phyloP scores from a whole-genome alignment of 208 protist genomes.

The Phytomonas francai region DNA sequence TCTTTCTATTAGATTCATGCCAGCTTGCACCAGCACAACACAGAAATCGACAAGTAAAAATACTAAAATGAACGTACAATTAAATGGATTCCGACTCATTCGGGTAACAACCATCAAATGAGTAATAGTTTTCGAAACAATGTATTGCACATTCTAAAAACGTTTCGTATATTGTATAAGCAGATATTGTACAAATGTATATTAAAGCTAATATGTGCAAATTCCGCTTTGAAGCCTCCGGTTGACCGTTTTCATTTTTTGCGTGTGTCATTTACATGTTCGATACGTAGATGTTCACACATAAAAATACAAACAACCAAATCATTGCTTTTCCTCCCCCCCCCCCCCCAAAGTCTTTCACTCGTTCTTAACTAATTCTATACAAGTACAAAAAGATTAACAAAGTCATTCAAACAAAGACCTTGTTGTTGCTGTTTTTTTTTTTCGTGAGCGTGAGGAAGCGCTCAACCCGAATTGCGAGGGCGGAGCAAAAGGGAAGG shows the following conservation, averaged over 20 bases:
- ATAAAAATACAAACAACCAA: background rate
- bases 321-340: constrained; percentile 2
- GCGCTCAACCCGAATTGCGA: background rate
- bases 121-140: no score
- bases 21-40: no score
- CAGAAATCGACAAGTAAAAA: no score
- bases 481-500: background rate
- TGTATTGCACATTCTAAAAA: no score
- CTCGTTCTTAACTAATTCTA: background rate
- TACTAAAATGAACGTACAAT: no score
- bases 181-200: background rate
- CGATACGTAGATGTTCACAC: background rate
- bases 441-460: constrained; percentile 1
- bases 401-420: background rate
- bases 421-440: background rate
- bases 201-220: background rate
- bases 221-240: background rate
- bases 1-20: background rate
- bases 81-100: no score
- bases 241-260: background rate
- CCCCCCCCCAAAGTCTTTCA: background rate
- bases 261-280: background rate
- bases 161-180: background rate
- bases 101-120: no score
- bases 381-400: background rate